phyloP scores from a whole-genome alignment of 352 stramenopile genomes.

The Phytophthora uliginosa region DNA sequence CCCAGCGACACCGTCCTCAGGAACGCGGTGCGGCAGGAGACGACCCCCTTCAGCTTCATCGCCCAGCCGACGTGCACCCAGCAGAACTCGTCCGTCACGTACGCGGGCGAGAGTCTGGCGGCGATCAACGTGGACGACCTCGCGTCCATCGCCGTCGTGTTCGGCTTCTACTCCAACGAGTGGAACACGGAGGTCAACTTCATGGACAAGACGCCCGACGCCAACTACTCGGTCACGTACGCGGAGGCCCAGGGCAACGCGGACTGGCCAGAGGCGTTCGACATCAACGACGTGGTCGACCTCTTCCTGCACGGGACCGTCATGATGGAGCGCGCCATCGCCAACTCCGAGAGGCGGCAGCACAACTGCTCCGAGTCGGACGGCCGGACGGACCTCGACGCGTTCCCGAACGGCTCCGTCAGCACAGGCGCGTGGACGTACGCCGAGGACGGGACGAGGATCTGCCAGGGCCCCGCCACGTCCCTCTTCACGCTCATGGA shows the following conservation, averaged over 20 bases:
- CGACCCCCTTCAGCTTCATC: slow-evolving; percentile 46
- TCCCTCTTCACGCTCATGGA: slow-evolving; percentile 46
- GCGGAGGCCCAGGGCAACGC: slow-evolving; percentile 20
- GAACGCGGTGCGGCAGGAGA: slow-evolving; percentile 44
- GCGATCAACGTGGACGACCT: slow-evolving; percentile 56
- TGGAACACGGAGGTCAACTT: slow-evolving; percentile 59
- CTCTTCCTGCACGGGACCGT: slow-evolving; percentile 56
- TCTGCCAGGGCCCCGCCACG: slow-evolving; percentile 48
- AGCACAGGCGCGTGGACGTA: slow-evolving; percentile 38
- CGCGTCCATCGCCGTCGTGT: slow-evolving; percentile 47
- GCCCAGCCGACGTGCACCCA: slow-evolving; percentile 39
- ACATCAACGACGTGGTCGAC: slow-evolving; percentile 31
- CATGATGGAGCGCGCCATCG: slow-evolving; percentile 49
- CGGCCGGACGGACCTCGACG: slow-evolving; percentile 32
- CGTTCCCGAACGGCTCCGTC: slow-evolving; percentile 7
- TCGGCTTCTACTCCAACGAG: slow-evolving; percentile 58
- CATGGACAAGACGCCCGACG: slow-evolving; percentile 21
- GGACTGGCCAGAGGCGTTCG: slow-evolving; percentile 31
- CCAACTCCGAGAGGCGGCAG: slow-evolving; percentile 38
- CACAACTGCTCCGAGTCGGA: slow-evolving; percentile 57
- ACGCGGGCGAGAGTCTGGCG: slow-evolving; percentile 31
- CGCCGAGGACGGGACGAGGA: slow-evolving; percentile 38
- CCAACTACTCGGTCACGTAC: slow-evolving; percentile 25
- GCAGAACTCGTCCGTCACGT: slow-evolving; percentile 29
- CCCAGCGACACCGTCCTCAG: slow-evolving; percentile 48